Base-by-base conservation (phyloP, 108 stramenopile genomes). In the Cyclotella atomus region DNA sequence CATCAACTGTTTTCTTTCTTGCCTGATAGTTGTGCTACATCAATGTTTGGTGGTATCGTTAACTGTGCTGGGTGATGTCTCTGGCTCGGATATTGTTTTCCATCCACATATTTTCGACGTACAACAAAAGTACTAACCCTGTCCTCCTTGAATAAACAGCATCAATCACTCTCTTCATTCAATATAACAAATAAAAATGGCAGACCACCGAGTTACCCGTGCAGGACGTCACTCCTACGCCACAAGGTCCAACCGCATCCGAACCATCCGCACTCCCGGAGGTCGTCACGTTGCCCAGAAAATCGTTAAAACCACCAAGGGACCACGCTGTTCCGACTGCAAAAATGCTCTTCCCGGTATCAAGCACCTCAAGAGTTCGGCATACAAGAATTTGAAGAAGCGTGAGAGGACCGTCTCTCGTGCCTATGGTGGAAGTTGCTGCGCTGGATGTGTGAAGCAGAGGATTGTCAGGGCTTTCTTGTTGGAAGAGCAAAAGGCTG, bases 401-500 rank as follows among this genome's bases (percentile, higher is more conserved):
- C 81, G 98, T 75, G 94, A 99, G 81, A 93, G 95, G 62, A 99
- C 98, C 59, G 99, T 99, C 12, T 89, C 90, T 20, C 95, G 99
- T 68, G 94, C 97, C 33, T 99, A 99, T 76, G 99, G 99, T 43
- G 99, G 99, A 30, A 81, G 87, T 50, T 73, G 71, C 61, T 98
- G 97, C 85, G 95, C 84, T 52, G 59, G 54, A 34, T 98, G 98
- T 82, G 97, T 99, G 46, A 91, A 90, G 70, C 68, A 89, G 65
- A 86, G 97, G 46, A 97, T 99, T 83, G 85, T 99, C 54, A 83
- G 99, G 76, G 99, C 99, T 33, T 99, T 99, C 82, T 77, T 99
- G 64, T 88, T 99, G 84, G 98, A 99, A 88, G 99, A 99, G 88
- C 97, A 98, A 76, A 99, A 99, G 97, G 97, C 97, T 53, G 98